These are phyloP conservation scores for Ceratocystis huliohia DNA, from an alignment of 2,329 filamentous ascomycete genomes.

Conservation along the genomic window DNA sequence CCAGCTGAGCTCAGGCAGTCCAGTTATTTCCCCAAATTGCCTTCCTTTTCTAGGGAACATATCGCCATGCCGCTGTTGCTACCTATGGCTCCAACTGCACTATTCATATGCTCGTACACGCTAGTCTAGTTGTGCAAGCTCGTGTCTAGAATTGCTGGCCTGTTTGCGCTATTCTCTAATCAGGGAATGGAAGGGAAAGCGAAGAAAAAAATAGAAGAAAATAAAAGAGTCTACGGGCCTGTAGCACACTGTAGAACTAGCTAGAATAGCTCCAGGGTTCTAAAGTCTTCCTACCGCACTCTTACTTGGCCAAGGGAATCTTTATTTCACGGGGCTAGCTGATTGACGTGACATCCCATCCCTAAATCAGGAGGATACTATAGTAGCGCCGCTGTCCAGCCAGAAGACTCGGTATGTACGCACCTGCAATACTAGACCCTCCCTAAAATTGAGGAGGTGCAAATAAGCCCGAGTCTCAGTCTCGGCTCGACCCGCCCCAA, in stretches of 20 bases:
- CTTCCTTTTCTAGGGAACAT: neutral
- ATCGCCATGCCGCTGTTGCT: neutral
- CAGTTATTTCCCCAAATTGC: neutral
- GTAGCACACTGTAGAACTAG: neutral
- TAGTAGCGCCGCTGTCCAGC: too few species aligned
- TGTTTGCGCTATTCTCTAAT: too few species aligned
- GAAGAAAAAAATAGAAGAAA: neutral
- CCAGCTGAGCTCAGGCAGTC: neutral
- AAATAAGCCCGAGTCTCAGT: neutral
- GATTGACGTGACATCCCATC: too few species aligned
- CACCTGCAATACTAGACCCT: neutral
- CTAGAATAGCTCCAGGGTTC: neutral
- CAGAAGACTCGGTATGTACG: neutral
- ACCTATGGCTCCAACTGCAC: too few species aligned
- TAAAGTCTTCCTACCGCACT: neutral
- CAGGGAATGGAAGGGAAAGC: neutral
- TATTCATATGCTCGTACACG: too few species aligned
- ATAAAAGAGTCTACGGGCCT: neutral
- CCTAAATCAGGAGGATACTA: too few species aligned
- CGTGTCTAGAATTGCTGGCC: too few species aligned
- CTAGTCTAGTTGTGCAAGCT: too few species aligned
- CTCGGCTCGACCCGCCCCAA: slow-evolving; percentile 2
- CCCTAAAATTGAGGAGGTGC: neutral
- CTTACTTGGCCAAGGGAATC: too few species aligned
- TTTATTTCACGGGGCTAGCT: too few species aligned